These are phyloP conservation scores for Coccomyxa subellipsoidea DNA, from an alignment of 163 green algal genomes.

Conservation along the genomic window DNA sequence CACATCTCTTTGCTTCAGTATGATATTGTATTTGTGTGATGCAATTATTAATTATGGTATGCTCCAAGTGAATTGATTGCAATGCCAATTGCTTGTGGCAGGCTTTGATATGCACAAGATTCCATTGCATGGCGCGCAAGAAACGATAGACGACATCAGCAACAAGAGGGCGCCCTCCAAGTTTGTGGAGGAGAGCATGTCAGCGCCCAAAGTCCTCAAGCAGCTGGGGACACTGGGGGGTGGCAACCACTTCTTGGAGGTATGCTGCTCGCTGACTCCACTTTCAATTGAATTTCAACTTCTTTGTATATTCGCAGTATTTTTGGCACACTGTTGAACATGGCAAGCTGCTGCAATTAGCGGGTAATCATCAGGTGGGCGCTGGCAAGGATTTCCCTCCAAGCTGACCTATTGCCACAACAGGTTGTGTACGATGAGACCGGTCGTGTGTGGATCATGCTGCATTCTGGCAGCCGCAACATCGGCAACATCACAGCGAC, in stretches of 20 bases:
- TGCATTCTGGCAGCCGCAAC: slow-evolving; percentile 43
- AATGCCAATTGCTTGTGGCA: too few relatives aligned
- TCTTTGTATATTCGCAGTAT: too few relatives aligned
- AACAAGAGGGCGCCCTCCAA: slow-evolving; percentile 18
- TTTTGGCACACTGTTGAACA: too few relatives aligned
- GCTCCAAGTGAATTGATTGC: too few relatives aligned
- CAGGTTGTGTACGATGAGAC: slow-evolving; percentile 38
- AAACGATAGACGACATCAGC: slow-evolving; percentile 30
- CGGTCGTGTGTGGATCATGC: slow-evolving; percentile 39
- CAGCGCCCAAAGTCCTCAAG: slow-evolving; percentile 7
- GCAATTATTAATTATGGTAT: too few relatives aligned
- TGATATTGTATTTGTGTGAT: too few relatives aligned
- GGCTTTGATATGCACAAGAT: slow-evolving; percentile 30
- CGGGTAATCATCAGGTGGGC: too few relatives aligned
- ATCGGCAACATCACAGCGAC: slow-evolving; percentile 42
- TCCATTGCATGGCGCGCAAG: slow-evolving; percentile 17
- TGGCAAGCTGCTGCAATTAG: too few relatives aligned
- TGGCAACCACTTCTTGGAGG: slow-evolving; percentile 48
- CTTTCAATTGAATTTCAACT: too few relatives aligned
- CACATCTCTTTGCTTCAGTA: neutral
- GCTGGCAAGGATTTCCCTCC: too few relatives aligned
- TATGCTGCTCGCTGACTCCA: neutral
- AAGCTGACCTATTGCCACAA: neutral
- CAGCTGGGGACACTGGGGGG: slow-evolving; percentile 45
- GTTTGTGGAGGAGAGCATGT: slow-evolving; percentile 15